Base-by-base conservation (phyloP, 2,329 filamentous ascomycete species). In the Penicillium sp. region DNA sequence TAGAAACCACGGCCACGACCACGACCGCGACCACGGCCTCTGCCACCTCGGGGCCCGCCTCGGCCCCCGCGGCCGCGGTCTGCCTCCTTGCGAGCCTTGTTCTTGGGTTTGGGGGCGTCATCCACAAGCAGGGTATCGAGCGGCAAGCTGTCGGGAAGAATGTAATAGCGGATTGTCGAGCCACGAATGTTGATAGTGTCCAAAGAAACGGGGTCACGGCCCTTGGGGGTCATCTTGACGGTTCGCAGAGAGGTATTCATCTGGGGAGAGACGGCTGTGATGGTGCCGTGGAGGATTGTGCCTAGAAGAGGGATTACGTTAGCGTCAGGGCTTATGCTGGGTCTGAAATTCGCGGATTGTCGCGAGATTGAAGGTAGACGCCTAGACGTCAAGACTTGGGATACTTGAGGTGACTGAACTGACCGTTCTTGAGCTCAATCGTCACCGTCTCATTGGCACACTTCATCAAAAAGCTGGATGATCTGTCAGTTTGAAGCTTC, bases 401-500 rank as follows among this genome's bases (percentile, higher is more conserved):
- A 56, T 35, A 57, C 45, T 59, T 52, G 49, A 45, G 58, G 57
- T 35, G 52, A 54, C 38, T 35, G 10, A 11, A 48, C 78, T 49
- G 83, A 95, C 93, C 95, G 86, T 98, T 98, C 81, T 99, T 99
- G 70, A 99, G 85, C 81, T 99, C 95, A 79, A 99, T 91, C 48
- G 94, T 98, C 73, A 98, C 95, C 73, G 95, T 97, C 83, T 99
- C 95, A 80, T 97, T 98, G 80, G 91, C 89, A 80, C 94, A 98
- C 85, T 99, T 99, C 94, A 98, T 98, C 71, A 99, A 84, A 80
- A 99, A 99, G 78, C 95, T 98, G 79, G 64, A 68, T 61, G 46
- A 38, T 54, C 52, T 38, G 62, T 70, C 40, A 67, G 58, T 61
- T 53, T 54, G 59, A 42, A 62, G 64, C 60, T 65, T 40, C 55